phyloP scores from a whole-genome alignment of 140 eudicot species.

The Anethum foeniculum region DNA sequence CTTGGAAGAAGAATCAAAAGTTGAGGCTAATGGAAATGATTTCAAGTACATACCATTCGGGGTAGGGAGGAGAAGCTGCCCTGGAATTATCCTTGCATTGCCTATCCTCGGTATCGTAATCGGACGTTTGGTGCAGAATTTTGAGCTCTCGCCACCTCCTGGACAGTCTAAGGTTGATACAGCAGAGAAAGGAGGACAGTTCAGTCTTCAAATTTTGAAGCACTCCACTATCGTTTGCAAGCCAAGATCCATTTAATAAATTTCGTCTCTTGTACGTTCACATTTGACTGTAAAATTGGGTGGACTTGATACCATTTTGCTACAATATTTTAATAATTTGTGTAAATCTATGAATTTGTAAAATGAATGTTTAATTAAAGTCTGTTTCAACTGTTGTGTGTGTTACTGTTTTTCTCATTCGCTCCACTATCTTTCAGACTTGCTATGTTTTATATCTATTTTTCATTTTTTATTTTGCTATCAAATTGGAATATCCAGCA shows the following conservation, averaged over 20 bases:
- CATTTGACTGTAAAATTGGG: neutral
- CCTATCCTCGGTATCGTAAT: slow-evolving; percentile 78
- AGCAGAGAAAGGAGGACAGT: slow-evolving; percentile 81
- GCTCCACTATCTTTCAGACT: neutral
- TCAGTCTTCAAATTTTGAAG: slow-evolving; percentile 64
- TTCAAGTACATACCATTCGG: slow-evolving; percentile 84
- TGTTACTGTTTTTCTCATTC: neutral
- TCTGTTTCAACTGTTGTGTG: neutral
- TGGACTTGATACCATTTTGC: neutral
- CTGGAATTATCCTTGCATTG: slow-evolving; percentile 84
- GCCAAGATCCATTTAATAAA: slow-evolving; percentile 48
- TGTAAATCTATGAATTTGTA: neutral
- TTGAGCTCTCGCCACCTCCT: slow-evolving; percentile 85
- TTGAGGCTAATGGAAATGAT: slow-evolving; percentile 87
- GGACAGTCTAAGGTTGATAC: slow-evolving; percentile 76
- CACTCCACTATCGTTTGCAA: slow-evolving; percentile 76
- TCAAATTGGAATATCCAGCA: too few species aligned
- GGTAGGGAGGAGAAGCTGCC: slow-evolving; percentile 89
- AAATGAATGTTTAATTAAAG: neutral
- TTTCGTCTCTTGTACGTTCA: neutral
- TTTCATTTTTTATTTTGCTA: neutral
- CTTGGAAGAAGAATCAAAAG: slow-evolving; percentile 80
- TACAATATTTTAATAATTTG: neutral
- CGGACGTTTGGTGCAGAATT: slow-evolving; percentile 88
- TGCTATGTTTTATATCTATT: neutral